phyloP scores from a whole-genome alignment of 2,329 filamentous ascomycete species.

The Dactylellina drechsleri region DNA sequence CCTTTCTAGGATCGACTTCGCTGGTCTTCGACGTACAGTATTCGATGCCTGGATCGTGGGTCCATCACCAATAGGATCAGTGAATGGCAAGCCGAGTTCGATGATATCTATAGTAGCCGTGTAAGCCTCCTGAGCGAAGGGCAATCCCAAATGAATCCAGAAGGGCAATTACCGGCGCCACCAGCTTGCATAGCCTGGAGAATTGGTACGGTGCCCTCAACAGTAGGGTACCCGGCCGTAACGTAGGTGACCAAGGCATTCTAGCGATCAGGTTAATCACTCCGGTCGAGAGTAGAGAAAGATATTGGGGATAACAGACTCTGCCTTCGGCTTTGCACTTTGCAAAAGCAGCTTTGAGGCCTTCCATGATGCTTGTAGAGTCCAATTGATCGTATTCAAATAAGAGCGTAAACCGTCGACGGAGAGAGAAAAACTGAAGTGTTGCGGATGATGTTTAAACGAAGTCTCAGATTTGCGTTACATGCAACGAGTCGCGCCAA shows the following conservation, averaged over 20 bases:
- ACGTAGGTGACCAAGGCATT: conserved; percentile 94
- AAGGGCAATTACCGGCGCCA: conserved; percentile 74
- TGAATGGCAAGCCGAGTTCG: conserved; percentile 95
- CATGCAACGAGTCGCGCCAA: conserved; percentile 9
- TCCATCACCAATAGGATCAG: conserved; percentile 96
- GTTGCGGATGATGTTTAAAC: conserved; percentile 15
- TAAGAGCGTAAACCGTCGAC: conserved; percentile 32
- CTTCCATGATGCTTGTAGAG: conserved; percentile 60
- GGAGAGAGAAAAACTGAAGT: conserved; percentile 27
- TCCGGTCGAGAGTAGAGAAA: neutral
- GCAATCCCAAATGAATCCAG: conserved; percentile 57
- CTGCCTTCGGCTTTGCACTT: conserved; percentile 68
- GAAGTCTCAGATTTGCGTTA: conserved; percentile 21
- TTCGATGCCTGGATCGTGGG: conserved; percentile 97
- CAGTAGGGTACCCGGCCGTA: conserved; percentile 88
- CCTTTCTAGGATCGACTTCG: too few relatives aligned
- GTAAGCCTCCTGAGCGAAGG: conserved; percentile 14
- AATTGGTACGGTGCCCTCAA: conserved; percentile 83
- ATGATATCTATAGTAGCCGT: conserved; percentile 75
- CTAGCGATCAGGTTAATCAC: conserved; percentile 62
- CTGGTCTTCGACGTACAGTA: conserved; percentile 68
- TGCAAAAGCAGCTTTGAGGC: conserved; percentile 69
- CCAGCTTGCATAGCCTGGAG: conserved; percentile 90
- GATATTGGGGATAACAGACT: conserved; percentile 57
- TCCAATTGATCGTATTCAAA: conserved; percentile 37